phyloP scores from a whole-genome alignment of 2,329 filamentous ascomycete genomes.

The Microdochium paspali region DNA sequence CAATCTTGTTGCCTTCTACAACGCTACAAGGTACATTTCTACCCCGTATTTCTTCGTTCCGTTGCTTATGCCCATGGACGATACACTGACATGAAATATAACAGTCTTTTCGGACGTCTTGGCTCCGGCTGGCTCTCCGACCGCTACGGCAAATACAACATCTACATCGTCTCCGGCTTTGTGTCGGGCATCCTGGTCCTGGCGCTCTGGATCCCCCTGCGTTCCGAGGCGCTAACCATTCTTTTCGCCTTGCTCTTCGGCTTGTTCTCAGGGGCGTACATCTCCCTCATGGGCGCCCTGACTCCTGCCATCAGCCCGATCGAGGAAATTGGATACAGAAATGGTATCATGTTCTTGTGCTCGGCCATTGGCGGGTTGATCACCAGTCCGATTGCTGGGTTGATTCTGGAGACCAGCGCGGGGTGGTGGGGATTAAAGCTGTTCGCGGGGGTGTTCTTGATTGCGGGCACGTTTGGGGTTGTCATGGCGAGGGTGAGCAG shows the following conservation, averaged over 20 bases:
- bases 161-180: conserved; percentile 15
- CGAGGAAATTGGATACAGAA: conserved; percentile 41
- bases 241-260: conserved; percentile 13
- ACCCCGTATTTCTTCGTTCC: no score
- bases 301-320: conserved; percentile 38
- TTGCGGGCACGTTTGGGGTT: conserved; percentile 1
- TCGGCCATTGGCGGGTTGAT: conserved; percentile 39
- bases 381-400: conserved; percentile 38
- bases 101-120: conserved; percentile 8
- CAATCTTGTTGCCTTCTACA: conserved; percentile 5
- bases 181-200: conserved; percentile 17
- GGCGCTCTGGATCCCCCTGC: conserved; percentile 19
- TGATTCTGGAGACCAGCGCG: conserved; percentile 5
- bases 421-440: conserved; percentile 1
- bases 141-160: conserved; percentile 10
- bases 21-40: conserved; percentile 3
- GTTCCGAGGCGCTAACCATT: conserved; percentile 6
- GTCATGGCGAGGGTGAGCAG: background rate
- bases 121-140: conserved; percentile 8
- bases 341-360: conserved; percentile 40
- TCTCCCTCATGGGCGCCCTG: conserved; percentile 11
- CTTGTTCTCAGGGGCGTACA: conserved; percentile 13
- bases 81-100: no score
- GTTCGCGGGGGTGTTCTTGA: conserved; percentile 1
- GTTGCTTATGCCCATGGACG: no score